Conservation (phyloP, 2,329 filamentous ascomycete species). For the Pseudogymnoascus sp. region DNA sequence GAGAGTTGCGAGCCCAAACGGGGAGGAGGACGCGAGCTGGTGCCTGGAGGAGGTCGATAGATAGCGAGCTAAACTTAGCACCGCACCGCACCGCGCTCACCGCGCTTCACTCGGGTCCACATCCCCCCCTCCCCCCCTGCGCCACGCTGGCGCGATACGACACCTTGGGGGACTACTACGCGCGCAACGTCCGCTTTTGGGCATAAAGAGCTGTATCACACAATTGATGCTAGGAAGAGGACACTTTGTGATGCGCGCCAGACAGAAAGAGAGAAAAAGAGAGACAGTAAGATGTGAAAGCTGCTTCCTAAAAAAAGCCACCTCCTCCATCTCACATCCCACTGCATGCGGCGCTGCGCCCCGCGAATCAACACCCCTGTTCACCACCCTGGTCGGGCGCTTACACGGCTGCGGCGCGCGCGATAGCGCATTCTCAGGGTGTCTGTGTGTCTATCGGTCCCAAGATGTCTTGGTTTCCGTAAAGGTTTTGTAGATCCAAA, state of each 20-base stretch:
- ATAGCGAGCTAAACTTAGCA: not conserved
- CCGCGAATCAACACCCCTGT: not conserved
- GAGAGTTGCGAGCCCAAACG: not conserved
- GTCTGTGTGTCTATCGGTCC: not conserved
- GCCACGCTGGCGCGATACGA: not conserved
- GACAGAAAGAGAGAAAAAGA: too few species aligned
- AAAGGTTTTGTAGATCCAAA: not conserved
- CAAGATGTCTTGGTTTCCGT: not conserved
- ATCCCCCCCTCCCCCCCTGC: not conserved
- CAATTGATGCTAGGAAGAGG: not conserved
- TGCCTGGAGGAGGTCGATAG: not conserved
- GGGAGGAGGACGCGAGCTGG: not conserved
- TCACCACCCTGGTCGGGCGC: not conserved
- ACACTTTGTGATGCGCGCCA: not conserved
- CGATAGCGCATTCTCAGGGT: not conserved
- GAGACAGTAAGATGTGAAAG: too few species aligned
- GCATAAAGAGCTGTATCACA: not conserved
- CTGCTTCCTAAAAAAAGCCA: not conserved
- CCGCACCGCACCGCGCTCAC: not conserved
- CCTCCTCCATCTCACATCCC: not conserved
- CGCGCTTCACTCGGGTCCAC: not conserved
- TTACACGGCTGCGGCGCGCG: slow-evolving; percentile 3
- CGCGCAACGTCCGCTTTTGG: not conserved
- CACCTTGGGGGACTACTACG: not conserved
- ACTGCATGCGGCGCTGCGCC: not conserved